Conservation (phyloP, 768 basidiomycete genomes). For the Boletus subcaerulescens region DNA sequence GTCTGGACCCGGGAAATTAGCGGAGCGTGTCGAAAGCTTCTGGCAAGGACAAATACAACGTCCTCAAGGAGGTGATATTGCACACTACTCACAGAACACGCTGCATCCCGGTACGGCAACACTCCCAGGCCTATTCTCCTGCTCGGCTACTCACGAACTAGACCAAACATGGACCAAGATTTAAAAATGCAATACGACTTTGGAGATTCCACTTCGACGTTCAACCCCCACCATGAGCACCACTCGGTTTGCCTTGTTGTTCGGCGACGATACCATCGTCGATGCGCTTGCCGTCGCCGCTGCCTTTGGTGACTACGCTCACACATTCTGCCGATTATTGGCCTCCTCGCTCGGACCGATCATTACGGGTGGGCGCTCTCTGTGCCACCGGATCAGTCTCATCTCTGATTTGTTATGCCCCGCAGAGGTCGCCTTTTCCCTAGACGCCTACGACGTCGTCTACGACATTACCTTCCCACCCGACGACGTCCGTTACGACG, state of each 20-base stretch:
- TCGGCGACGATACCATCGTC: background rate
- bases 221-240: background rate
- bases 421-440: constrained; percentile 36
- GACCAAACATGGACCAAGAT: too few relatives aligned
- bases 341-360: constrained; percentile 26
- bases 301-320: constrained; percentile 52
- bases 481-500: constrained; percentile 53
- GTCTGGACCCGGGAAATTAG: too few relatives aligned
- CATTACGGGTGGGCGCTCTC: constrained; percentile 8
- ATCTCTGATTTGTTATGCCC: background rate
- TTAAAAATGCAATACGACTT: too few relatives aligned
- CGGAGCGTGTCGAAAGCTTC: too few relatives aligned
- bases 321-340: constrained; percentile 50
- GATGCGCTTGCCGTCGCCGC: constrained; percentile 28
- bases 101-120: too few relatives aligned
- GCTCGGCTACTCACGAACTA: too few relatives aligned
- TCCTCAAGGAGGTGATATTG: too few relatives aligned
- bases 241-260: background rate
- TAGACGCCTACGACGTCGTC: constrained; percentile 75
- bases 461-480: constrained; percentile 59
- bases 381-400: background rate
- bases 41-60: too few relatives aligned
- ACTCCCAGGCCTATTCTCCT: too few relatives aligned
- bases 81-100: too few relatives aligned
- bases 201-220: too few relatives aligned